Evolutionary conservation across 177 flowering plant genomes (phyloP).

Genomic region (Tripterygium wilfordii): DNA sequence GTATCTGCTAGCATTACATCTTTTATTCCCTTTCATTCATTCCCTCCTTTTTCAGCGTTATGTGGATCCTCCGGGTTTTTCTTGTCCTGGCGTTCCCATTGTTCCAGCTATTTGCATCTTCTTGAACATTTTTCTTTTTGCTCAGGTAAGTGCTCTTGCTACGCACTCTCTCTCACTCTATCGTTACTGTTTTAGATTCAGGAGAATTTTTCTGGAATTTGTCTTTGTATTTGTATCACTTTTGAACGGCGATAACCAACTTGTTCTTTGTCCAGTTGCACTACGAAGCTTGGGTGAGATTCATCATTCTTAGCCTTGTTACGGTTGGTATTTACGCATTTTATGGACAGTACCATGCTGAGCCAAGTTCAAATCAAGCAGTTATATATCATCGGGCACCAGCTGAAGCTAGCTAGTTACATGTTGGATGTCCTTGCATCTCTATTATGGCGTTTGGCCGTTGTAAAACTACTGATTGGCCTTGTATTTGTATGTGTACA

Average conservation of each 20-base stretch:
- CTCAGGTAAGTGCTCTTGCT: constrained; percentile 58
- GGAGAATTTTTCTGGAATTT: too few relatives aligned
- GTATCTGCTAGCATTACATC: too few relatives aligned
- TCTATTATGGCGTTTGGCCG: not conserved
- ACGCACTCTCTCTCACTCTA: too few relatives aligned
- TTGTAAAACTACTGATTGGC: too few relatives aligned
- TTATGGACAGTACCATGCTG: constrained; percentile 86
- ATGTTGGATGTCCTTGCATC: not conserved
- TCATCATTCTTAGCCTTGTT: constrained; percentile 58
- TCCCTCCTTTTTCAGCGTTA: constrained; percentile 42
- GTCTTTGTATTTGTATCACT: not conserved
- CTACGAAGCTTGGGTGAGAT: constrained; percentile 90
- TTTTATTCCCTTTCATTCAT: too few relatives aligned
- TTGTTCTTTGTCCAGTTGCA: constrained; percentile 60
- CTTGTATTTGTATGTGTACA: too few relatives aligned
- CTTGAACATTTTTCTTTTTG: constrained; percentile 90
- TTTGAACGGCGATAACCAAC: not conserved
- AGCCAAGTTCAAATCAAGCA: constrained; percentile 41
- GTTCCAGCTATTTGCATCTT: constrained; percentile 76
- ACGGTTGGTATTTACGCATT: constrained; percentile 63
- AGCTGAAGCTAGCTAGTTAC: constrained; percentile 21
- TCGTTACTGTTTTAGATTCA: too few relatives aligned
- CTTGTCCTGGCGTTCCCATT: constrained; percentile 88
- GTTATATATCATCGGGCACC: constrained; percentile 56
- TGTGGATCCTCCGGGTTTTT: constrained; percentile 60